Percentiles rank a stretch among this genome's conserved stretches.
These are phyloP conservation scores for Durotheca rogersii DNA, from an alignment of 495 filamentous ascomycete genomes.

Conservation along the genomic window DNA sequence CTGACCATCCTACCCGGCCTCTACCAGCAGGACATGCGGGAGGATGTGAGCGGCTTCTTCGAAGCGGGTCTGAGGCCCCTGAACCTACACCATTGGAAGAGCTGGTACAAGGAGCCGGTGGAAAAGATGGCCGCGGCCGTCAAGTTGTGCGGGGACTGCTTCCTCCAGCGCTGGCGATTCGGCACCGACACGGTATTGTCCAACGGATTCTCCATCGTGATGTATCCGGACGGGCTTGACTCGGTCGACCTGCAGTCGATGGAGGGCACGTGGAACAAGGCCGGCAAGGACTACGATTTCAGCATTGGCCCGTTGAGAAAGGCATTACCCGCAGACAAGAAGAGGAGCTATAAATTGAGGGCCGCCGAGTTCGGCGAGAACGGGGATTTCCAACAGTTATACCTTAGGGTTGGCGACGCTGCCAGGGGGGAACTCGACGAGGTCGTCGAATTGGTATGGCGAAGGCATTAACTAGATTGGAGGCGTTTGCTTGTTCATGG, in stretches of 20 bases:
- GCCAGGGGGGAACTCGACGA: constrained; percentile 26
- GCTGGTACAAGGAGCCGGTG: constrained; percentile 50
- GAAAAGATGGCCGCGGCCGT: constrained; percentile 59
- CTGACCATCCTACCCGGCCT: constrained; percentile 61
- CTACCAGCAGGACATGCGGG: constrained; percentile 63
- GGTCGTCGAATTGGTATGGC: constrained; percentile 33
- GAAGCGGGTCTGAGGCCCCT: constrained; percentile 59
- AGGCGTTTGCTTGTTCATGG: constrained; percentile 18
- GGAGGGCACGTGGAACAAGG: constrained; percentile 64
- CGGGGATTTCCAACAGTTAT: constrained; percentile 28
- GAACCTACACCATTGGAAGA: constrained; percentile 68
- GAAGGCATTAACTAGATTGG: constrained; percentile 21
- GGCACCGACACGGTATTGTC: constrained; percentile 58
- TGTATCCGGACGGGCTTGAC: constrained; percentile 52
- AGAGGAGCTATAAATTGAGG: constrained; percentile 42
- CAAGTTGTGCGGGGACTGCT: constrained; percentile 59
- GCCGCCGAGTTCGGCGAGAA: constrained; percentile 23
- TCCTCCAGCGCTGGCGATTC: constrained; percentile 64
- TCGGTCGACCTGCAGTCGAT: constrained; percentile 55
- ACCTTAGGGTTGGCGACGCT: constrained; percentile 23
- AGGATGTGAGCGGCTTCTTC: constrained; percentile 62
- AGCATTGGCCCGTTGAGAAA: constrained; percentile 55
- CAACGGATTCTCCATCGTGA: constrained; percentile 63
- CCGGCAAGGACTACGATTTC: constrained; percentile 47
- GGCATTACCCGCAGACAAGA: constrained; percentile 21